A percentile compares a stretch with the other conserved stretches of the same genome.
phyloP scores from a whole-genome alignment of 2,329 filamentous ascomycete genomes.

The Beauveria medogensis region DNA sequence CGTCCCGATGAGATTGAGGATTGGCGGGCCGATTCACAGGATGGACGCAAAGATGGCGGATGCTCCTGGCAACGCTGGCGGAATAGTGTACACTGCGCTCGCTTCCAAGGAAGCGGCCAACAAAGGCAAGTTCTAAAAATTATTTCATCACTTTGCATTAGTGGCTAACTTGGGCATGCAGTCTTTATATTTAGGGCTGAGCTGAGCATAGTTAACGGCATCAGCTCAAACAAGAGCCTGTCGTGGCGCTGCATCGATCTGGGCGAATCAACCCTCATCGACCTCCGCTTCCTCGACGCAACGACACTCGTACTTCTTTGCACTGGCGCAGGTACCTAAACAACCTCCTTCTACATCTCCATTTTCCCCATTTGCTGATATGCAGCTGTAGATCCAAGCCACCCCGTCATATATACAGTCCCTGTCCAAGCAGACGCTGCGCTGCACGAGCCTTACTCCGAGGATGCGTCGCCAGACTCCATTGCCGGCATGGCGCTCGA shows the following conservation, averaged over 20 bases:
- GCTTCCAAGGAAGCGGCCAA: conserved; percentile 28
- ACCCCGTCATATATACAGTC: conserved; percentile 23
- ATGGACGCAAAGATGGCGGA: conserved; percentile 52
- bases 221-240: conserved; percentile 39
- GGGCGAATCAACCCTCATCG: conserved; percentile 39
- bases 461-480: conserved; percentile 12
- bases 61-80: conserved; percentile 26
- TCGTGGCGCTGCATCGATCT: conserved; percentile 35
- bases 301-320: conserved; percentile 51
- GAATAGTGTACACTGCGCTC: conserved; percentile 33
- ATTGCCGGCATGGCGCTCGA: conserved; percentile 7
- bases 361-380: background rate
- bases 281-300: conserved; percentile 62
- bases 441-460: conserved; percentile 28
- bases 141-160: conserved; percentile 38
- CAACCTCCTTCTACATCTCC: background rate
- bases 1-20: conserved; percentile 37
- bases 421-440: conserved; percentile 30
- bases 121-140: conserved; percentile 25
- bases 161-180: conserved; percentile 20
- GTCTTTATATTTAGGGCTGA: conserved; percentile 50
- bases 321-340: conserved; percentile 29
- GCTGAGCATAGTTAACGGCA: conserved; percentile 48
- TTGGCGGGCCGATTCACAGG: conserved; percentile 37
- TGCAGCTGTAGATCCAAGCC: conserved; percentile 17